A percentile compares a stretch with the other conserved stretches of the same genome.
phyloP scores from a whole-genome alignment of 1,139 yeast genomes.

The Insectozyma bohioensis region DNA sequence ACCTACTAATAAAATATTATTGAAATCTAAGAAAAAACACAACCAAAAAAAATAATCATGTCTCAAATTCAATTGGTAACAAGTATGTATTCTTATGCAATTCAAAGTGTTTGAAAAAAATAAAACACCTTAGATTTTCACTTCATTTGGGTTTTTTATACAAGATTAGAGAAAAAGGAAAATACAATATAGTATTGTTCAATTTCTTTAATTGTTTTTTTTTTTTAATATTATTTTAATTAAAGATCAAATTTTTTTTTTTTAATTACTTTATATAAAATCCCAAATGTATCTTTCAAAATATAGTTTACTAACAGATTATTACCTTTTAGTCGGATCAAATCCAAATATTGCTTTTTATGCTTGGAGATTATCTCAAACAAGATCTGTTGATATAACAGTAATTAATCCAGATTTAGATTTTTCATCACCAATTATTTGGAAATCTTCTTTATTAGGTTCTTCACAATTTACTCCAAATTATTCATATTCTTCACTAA shows the following conservation, averaged over 20 bases:
- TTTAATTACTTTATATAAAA: too few relatives aligned
- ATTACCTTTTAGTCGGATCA: slow-evolving; percentile 35
- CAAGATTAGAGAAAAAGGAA: too few relatives aligned
- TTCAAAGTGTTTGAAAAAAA: not conserved
- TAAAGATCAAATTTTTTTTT: not conserved
- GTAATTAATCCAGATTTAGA: slow-evolving; percentile 27
- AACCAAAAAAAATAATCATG: slow-evolving; percentile 2
- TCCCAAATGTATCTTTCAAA: too few relatives aligned
- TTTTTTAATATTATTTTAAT: not conserved
- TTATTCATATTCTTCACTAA: slow-evolving; percentile 17
- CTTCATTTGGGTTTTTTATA: too few relatives aligned
- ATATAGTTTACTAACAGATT: slow-evolving; percentile 17
- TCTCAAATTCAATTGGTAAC: slow-evolving; percentile 8
- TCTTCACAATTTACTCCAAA: slow-evolving; percentile 22
- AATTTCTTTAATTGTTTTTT: too few relatives aligned
- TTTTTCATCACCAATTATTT: slow-evolving; percentile 16
- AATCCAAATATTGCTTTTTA: slow-evolving; percentile 52
- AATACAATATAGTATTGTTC: too few relatives aligned
- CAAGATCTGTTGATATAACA: slow-evolving; percentile 36
- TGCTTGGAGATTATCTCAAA: slow-evolving; percentile 47
- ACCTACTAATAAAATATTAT: too few relatives aligned
- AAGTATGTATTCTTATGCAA: slow-evolving; percentile 7
- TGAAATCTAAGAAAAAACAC: too few relatives aligned
- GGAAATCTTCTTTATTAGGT: slow-evolving; percentile 24
- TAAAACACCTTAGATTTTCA: too few relatives aligned